phyloP scores from a whole-genome alignment of 106 monocot genomes.

The Xerophyta viscosa region DNA sequence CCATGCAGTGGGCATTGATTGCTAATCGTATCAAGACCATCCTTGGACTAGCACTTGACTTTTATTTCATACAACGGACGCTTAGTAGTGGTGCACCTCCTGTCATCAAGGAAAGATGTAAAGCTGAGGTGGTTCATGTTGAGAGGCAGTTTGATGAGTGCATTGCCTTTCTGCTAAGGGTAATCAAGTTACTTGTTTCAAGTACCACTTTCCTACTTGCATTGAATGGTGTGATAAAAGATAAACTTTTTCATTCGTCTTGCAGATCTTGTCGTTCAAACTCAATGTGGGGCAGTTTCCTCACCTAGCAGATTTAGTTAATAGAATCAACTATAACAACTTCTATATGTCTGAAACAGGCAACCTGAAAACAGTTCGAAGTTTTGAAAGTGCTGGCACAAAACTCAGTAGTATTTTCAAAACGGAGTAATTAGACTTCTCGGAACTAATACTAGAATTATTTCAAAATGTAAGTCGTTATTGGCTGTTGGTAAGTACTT shows the following conservation, averaged over 20 bases:
- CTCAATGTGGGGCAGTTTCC: conserved; percentile 95
- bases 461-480: too few relatives aligned
- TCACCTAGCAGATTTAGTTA: conserved; percentile 88
- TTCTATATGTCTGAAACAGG: conserved; percentile 92
- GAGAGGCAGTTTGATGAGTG: conserved; percentile 96
- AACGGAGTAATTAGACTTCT: too few relatives aligned
- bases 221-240: not conserved
- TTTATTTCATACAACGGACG: conserved; percentile 65
- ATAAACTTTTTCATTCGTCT: not conserved
- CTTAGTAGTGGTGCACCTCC: conserved; percentile 64
- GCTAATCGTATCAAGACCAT: conserved; percentile 83
- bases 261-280: conserved; percentile 94
- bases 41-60: conserved; percentile 80
- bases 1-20: conserved; percentile 81
- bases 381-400: conserved; percentile 24
- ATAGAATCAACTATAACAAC: conserved; percentile 80
- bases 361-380: conserved; percentile 51
- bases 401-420: too few relatives aligned
- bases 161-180: conserved; percentile 86
- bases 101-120: conserved; percentile 78
- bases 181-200: conserved; percentile 13
- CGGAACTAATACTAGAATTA: too few relatives aligned
- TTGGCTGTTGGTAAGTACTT: too few relatives aligned
- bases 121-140: conserved; percentile 78
- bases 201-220: not conserved